A percentile compares a stretch with the other conserved stretches of the same genome.
Evolutionary conservation across 2,329 filamentous ascomycete genomes (phyloP).

Genomic region (Claviceps maximensis): DNA sequence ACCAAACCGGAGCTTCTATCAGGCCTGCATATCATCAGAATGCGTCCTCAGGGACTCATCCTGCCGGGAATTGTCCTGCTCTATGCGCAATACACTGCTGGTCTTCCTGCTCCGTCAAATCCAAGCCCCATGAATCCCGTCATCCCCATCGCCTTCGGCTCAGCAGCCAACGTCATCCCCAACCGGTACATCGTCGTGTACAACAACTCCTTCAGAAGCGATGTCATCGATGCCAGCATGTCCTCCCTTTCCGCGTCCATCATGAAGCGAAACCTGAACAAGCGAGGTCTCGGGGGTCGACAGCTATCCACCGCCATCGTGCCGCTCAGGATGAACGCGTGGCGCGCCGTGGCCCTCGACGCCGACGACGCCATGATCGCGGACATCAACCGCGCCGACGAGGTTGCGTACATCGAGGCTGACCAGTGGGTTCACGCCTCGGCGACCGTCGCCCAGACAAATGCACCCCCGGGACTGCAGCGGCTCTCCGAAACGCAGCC

Average conservation of each 20-base stretch:
- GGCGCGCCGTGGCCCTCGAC: slow-evolving; percentile 41
- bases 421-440: slow-evolving; percentile 34
- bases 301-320: slow-evolving; percentile 33
- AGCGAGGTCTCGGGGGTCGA: slow-evolving; percentile 34
- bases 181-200: slow-evolving; percentile 54
- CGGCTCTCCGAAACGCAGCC: slow-evolving; percentile 34
- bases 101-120: neutral
- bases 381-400: slow-evolving; percentile 32
- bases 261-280: slow-evolving; percentile 43
- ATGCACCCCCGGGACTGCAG: slow-evolving; percentile 39
- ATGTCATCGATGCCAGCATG: slow-evolving; percentile 36
- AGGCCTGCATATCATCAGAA: neutral
- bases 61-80: neutral
- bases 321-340: slow-evolving; percentile 33
- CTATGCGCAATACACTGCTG: slow-evolving; percentile 1
- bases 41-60: neutral
- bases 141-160: slow-evolving; percentile 36
- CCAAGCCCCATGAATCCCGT: neutral
- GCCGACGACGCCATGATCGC: slow-evolving; percentile 36
- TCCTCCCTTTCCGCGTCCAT: slow-evolving; percentile 33
- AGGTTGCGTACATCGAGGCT: slow-evolving; percentile 41
- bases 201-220: slow-evolving; percentile 37
- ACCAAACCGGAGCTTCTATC: too few relatives aligned
- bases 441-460: slow-evolving; percentile 34
- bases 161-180: slow-evolving; percentile 34